phyloP scores from a whole-genome alignment of 2,329 filamentous ascomycete genomes.

The Exserohilum turcica region DNA sequence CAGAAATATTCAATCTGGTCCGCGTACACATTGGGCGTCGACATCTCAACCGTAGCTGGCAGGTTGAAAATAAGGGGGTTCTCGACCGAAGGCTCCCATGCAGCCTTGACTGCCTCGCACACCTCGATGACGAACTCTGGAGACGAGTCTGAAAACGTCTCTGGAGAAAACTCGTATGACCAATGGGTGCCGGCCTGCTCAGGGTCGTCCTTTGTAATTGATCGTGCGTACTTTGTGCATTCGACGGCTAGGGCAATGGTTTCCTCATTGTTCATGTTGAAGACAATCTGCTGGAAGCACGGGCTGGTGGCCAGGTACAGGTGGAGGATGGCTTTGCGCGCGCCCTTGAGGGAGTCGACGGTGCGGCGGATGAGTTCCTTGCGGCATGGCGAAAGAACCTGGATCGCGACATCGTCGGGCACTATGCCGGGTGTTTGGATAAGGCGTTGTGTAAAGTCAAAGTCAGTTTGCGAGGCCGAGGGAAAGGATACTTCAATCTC shows the following conservation, averaged over 20 bases:
- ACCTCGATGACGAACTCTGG: conserved; percentile 82
- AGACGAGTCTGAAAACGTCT: conserved; percentile 88
- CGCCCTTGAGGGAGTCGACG: conserved; percentile 83
- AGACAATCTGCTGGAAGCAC: conserved; percentile 91
- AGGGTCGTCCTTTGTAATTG: conserved; percentile 82
- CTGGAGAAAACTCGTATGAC: conserved; percentile 83
- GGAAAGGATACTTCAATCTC: conserved; percentile 98
- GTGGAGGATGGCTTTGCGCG: conserved; percentile 93
- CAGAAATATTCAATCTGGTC: conserved; percentile 98
- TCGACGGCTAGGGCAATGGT: conserved; percentile 79
- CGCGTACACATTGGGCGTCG: conserved; percentile 93
- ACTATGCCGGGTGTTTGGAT: conserved; percentile 82
- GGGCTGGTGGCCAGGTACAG: conserved; percentile 96
- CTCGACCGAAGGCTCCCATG: conserved; percentile 81
- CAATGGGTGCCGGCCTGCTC: conserved; percentile 64
- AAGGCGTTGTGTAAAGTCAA: conserved; percentile 87
- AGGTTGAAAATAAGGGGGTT: conserved; percentile 95
- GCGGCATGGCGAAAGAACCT: conserved; percentile 90
- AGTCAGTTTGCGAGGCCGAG: conserved; percentile 92
- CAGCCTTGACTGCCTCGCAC: conserved; percentile 91
- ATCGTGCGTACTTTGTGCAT: conserved; percentile 84
- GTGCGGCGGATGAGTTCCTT: conserved; percentile 88
- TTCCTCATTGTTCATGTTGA: conserved; percentile 83
- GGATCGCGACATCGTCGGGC: conserved; percentile 88
- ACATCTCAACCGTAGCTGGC: conserved; percentile 92